Percentiles rank a stretch among this genome's conserved stretches.
phyloP scores from a whole-genome alignment of 352 stramenopile genomes.

The Phytophthora podocarpi region DNA sequence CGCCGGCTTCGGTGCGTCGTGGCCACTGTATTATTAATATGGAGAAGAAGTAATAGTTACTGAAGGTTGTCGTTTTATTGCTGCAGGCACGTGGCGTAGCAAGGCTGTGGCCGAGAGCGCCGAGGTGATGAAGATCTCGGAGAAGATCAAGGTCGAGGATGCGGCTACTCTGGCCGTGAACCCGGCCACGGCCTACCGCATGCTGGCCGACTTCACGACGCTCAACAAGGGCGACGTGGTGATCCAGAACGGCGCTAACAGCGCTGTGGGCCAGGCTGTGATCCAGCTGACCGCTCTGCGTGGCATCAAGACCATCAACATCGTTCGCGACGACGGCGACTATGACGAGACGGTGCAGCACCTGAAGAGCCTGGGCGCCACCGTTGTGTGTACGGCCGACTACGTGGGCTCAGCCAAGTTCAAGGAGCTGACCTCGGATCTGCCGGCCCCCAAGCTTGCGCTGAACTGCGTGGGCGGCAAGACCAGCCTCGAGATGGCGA shows the following conservation, averaged over 20 bases:
- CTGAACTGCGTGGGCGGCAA: slow-evolving; percentile 84
- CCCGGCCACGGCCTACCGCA: slow-evolving; percentile 83
- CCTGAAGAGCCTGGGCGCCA: slow-evolving; percentile 81
- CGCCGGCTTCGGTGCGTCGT: slow-evolving; percentile 56
- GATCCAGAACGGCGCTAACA: slow-evolving; percentile 92
- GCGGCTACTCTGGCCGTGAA: slow-evolving; percentile 85
- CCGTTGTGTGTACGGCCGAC: slow-evolving; percentile 72
- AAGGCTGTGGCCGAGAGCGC: slow-evolving; percentile 68
- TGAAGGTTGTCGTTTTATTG: slow-evolving; percentile 2
- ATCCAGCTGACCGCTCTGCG: slow-evolving; percentile 88
- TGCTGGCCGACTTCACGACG: slow-evolving; percentile 85
- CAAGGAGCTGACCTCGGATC: slow-evolving; percentile 82
- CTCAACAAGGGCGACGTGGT: slow-evolving; percentile 84
- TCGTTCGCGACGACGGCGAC: slow-evolving; percentile 84
- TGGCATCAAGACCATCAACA: slow-evolving; percentile 91
- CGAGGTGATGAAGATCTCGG: slow-evolving; percentile 75
- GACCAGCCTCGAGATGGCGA: slow-evolving; percentile 70
- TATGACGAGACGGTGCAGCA: slow-evolving; percentile 79
- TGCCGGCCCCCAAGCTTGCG: slow-evolving; percentile 85
- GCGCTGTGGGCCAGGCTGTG: slow-evolving; percentile 84
- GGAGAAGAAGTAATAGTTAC: background rate
- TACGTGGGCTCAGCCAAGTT: slow-evolving; percentile 83
- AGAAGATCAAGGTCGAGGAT: slow-evolving; percentile 88
- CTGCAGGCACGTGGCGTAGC: slow-evolving; percentile 67
- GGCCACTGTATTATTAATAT: background rate